Conservation (phyloP, 306 rosid genomes). For the Bauhinia variegata region DNA sequence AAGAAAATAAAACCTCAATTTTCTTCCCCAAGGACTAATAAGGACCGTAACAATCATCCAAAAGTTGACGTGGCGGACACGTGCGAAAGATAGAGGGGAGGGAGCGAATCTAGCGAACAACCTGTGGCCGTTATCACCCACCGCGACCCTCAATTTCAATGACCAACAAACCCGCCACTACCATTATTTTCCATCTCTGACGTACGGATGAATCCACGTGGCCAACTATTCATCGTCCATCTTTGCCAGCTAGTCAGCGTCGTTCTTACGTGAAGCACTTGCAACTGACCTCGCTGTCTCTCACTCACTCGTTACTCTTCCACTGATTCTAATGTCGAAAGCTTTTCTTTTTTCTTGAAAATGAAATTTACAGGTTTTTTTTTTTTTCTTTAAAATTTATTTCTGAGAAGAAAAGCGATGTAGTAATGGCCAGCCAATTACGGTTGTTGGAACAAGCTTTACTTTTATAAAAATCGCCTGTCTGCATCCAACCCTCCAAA, state of each 20-base stretch:
- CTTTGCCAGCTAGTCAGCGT: neutral
- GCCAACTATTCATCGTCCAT: slow-evolving; percentile 19
- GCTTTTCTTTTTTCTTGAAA: neutral
- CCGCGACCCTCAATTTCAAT: neutral
- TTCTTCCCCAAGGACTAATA: no score
- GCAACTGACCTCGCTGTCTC: neutral
- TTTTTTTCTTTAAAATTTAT: neutral
- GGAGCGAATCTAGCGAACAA: neutral
- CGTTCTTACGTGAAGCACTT: neutral
- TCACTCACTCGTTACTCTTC: neutral
- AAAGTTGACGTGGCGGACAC: neutral
- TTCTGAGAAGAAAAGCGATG: neutral
- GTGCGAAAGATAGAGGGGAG: neutral
- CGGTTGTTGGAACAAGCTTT: slow-evolving; percentile 25
- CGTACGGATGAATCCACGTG: slow-evolving; percentile 25
- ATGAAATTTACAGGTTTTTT: no score
- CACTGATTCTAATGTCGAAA: neutral
- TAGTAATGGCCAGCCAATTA: neutral
- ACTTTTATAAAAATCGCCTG: slow-evolving; percentile 1
- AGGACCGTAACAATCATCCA: no score
- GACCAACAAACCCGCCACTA: neutral
- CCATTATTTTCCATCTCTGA: neutral
- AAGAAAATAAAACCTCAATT: no score
- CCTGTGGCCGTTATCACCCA: neutral
- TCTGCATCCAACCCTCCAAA: slow-evolving; percentile 28